Conservation (phyloP, 2,329 filamentous ascomycete genomes). For the Eurotiales sp. region DNA sequence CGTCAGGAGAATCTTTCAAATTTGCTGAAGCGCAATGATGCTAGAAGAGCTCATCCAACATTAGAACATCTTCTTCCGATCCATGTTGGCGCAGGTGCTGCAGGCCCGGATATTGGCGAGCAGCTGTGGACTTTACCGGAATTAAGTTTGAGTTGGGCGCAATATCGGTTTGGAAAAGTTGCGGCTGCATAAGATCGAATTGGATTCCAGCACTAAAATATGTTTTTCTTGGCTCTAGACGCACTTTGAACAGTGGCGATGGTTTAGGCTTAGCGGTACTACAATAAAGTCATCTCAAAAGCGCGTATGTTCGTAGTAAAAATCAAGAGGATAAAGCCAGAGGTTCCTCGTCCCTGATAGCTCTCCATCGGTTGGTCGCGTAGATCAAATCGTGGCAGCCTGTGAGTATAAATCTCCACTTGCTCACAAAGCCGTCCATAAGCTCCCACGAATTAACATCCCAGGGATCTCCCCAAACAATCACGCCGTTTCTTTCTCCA, state of each 20-base stretch:
- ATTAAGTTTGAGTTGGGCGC: constrained; percentile 53
- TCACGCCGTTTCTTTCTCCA: constrained; percentile 18
- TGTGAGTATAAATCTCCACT: constrained; percentile 25
- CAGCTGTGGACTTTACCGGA: constrained; percentile 49
- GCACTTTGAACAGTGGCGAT: too few species aligned
- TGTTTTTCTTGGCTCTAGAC: too few species aligned
- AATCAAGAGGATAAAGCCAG: background rate
- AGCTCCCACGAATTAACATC: constrained; percentile 27
- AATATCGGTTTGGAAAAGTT: constrained; percentile 48
- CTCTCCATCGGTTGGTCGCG: constrained; percentile 25
- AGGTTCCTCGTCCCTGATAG: constrained; percentile 20
- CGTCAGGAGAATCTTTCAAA: constrained; percentile 43
- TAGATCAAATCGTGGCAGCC: constrained; percentile 25
- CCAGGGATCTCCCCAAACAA: constrained; percentile 31
- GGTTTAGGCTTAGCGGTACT: too few species aligned
- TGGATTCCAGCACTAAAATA: too few species aligned
- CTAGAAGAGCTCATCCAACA: constrained; percentile 59
- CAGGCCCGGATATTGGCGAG: constrained; percentile 45
- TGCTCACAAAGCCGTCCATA: constrained; percentile 23
- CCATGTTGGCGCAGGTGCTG: constrained; percentile 55
- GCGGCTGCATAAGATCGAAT: background rate
- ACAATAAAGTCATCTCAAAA: background rate
- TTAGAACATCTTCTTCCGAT: constrained; percentile 62
- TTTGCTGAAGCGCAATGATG: constrained; percentile 50
- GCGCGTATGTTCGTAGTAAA: background rate